Evolutionary conservation across 148 eudicot genomes (phyloP).

Genomic region (Dianthus caryophyllus): DNA sequence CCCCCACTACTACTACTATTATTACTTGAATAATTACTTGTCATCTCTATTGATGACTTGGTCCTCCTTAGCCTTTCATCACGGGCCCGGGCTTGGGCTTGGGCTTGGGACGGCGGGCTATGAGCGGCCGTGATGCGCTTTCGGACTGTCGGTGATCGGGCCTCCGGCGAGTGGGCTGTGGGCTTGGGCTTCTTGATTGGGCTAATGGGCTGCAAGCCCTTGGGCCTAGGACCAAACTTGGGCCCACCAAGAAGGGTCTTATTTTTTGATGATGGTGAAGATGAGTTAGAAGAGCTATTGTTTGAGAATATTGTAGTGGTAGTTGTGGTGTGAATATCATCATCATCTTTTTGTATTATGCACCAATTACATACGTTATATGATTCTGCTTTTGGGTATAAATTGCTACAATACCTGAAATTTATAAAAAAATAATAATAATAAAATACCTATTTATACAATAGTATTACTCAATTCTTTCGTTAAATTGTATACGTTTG

Average conservation of each 20-base stretch:
- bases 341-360: conserved; percentile 33
- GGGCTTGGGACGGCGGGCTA: conserved; percentile 17
- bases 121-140: conserved; percentile 25
- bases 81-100: conserved; percentile 9
- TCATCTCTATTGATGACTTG: conserved; percentile 35
- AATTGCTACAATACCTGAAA: conserved; percentile 72
- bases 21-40: conserved; percentile 6
- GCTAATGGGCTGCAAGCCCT: conserved; percentile 23
- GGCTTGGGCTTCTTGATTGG: conserved; percentile 37
- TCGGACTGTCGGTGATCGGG: conserved; percentile 28
- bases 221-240: conserved; percentile 12
- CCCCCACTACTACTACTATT: conserved; percentile 24
- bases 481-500: too few species aligned
- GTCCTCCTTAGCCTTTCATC: conserved; percentile 41
- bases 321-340: neutral
- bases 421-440: neutral
- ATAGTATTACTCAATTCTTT: too few species aligned
- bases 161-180: conserved; percentile 18
- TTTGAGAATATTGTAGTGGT: conserved; percentile 17
- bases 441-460: too few species aligned
- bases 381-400: conserved; percentile 64
- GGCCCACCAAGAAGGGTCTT: conserved; percentile 19
- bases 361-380: conserved; percentile 84
- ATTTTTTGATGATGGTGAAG: conserved; percentile 31
- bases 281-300: conserved; percentile 24